A percentile compares a stretch with the other conserved stretches of the same genome.
Evolutionary conservation across 176 grass and related monocot genomes (phyloP).

Genomic region (Ensete ventricosum): DNA sequence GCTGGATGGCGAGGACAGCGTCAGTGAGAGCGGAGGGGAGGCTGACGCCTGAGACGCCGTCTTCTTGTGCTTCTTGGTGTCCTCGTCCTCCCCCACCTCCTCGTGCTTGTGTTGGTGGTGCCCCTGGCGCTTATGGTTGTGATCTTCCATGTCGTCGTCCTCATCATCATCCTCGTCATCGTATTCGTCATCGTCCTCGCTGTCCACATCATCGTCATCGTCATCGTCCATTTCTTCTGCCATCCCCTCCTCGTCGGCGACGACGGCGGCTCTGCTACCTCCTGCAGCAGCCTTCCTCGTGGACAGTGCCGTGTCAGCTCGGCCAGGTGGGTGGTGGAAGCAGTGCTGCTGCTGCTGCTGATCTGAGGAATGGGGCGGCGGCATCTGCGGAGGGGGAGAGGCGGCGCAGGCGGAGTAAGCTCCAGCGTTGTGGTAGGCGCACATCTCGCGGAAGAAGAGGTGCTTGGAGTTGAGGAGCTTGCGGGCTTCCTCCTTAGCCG

Average conservation of each 20-base stretch:
- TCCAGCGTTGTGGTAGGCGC: slow-evolving; percentile 67
- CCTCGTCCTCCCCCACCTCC: slow-evolving; percentile 21
- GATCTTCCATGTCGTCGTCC: slow-evolving; percentile 19
- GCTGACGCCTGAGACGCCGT: slow-evolving; percentile 1
- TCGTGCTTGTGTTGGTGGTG: neutral
- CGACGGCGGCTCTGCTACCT: neutral
- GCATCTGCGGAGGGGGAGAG: neutral
- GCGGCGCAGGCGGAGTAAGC: neutral
- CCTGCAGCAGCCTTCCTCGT: neutral
- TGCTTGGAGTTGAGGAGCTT: slow-evolving; percentile 95
- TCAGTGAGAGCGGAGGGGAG: slow-evolving; percentile 21
- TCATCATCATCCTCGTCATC: slow-evolving; percentile 16
- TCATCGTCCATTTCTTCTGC: slow-evolving; percentile 37
- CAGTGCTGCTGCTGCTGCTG: slow-evolving; percentile 14
- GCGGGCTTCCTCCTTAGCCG: slow-evolving; percentile 76
- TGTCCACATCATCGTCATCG: slow-evolving; percentile 35
- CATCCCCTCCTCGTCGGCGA: slow-evolving; percentile 8
- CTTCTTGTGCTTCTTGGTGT: slow-evolving; percentile 7
- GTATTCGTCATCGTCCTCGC: slow-evolving; percentile 3
- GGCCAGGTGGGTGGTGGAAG: slow-evolving; percentile 18
- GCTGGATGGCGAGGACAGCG: slow-evolving; percentile 30
- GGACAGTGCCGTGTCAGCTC: neutral
- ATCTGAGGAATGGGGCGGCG: neutral
- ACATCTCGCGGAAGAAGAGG: slow-evolving; percentile 98
- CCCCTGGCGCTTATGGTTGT: slow-evolving; percentile 2